These are phyloP conservation scores for Grosmannia huntii DNA, from an alignment of 2,329 filamentous ascomycete species.

Conservation along the genomic window DNA sequence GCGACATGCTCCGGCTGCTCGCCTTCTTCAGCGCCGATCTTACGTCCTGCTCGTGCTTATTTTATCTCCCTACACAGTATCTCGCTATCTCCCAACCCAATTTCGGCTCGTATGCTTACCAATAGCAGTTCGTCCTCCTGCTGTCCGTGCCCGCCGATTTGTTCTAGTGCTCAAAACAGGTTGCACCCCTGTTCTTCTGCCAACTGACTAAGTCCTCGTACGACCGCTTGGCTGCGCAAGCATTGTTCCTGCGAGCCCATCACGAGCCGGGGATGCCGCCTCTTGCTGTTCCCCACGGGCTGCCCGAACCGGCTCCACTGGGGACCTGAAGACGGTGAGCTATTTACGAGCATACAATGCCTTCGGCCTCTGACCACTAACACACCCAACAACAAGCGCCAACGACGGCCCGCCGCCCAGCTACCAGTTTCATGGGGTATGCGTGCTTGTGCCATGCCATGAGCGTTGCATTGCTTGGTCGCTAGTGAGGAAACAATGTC, in stretches of 20 bases:
- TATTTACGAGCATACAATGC: not conserved
- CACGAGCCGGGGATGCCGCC: not conserved
- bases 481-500: not conserved
- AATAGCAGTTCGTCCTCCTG: not conserved
- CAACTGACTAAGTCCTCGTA: not conserved
- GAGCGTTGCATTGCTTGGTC: not conserved
- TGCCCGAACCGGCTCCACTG: conserved; percentile 2
- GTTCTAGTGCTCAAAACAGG: not conserved
- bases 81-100: not conserved
- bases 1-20: not conserved
- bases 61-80: not conserved
- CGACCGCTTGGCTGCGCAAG: not conserved
- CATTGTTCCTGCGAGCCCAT: not conserved
- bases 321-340: not conserved
- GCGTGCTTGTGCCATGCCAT: not conserved
- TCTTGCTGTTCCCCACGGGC: not conserved
- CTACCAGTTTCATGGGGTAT: not conserved
- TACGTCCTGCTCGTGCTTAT: not conserved
- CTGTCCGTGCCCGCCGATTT: not conserved
- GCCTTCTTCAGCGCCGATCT: not conserved
- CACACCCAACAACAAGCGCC: not conserved
- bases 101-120: not conserved
- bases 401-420: not conserved
- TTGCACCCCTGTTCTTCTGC: not conserved
- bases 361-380: not conserved